Conservation (phyloP, 1,139 yeast genomes). For the Nematodospora anomalae region DNA sequence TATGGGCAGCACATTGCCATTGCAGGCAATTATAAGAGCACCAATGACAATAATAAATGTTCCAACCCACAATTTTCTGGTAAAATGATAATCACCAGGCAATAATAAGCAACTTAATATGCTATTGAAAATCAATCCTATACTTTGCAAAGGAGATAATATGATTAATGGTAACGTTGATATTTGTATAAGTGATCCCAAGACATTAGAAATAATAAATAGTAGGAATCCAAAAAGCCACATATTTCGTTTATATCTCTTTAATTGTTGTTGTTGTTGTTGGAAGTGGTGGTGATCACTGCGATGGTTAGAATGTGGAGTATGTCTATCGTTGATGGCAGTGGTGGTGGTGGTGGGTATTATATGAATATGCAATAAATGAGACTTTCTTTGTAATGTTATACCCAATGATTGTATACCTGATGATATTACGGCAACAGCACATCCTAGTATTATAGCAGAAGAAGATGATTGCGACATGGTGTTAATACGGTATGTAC, state of each 20-base stretch:
- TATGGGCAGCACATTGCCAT: conserved; percentile 44
- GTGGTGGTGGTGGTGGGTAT: conserved; percentile 4
- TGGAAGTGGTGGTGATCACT: no score
- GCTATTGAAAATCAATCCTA: conserved; percentile 84
- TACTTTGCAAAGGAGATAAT: conserved; percentile 80
- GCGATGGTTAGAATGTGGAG: conserved; percentile 21
- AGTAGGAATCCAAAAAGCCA: conserved; percentile 77
- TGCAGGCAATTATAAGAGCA: conserved; percentile 77
- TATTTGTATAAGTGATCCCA: conserved; percentile 83
- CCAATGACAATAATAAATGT: conserved; percentile 71
- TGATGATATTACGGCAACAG: conserved; percentile 75
- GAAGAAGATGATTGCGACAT: conserved; percentile 16
- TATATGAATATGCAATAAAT: conserved; percentile 34
- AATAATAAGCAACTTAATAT: conserved; percentile 64
- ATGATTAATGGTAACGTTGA: conserved; percentile 81
- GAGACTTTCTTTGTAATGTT: conserved; percentile 81
- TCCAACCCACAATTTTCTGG: conserved; percentile 57
- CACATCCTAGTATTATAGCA: conserved; percentile 55
- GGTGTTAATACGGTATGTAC: no score
- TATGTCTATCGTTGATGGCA: conserved; percentile 13
- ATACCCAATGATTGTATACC: conserved; percentile 83
- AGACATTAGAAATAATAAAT: conserved; percentile 70
- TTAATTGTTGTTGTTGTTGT: no score
- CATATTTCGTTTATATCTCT: conserved; percentile 55
- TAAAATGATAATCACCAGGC: conserved; percentile 65